These are phyloP conservation scores for Ceratobasidium sp. DNA, from an alignment of 1,284 basidiomycete genomes.

Conservation along the genomic window DNA sequence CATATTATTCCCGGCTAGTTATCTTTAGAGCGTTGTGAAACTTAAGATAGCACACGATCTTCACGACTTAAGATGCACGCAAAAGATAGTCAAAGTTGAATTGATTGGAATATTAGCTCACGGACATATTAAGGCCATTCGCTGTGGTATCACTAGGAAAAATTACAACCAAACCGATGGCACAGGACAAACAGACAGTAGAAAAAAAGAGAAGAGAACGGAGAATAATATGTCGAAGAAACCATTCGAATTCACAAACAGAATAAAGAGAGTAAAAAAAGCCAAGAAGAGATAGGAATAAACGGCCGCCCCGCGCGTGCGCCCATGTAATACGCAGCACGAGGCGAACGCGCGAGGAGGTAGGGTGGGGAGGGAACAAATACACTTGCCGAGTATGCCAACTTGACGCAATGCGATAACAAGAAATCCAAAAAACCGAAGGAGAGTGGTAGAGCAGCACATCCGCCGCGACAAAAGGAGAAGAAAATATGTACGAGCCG, in stretches of 20 bases:
- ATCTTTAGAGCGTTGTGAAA: too few species aligned
- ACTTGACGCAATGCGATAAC: constrained; percentile 58
- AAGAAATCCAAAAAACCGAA: constrained; percentile 8
- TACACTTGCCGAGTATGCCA: constrained; percentile 55
- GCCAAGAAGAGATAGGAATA: constrained; percentile 14
- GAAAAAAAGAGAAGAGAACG: constrained; percentile 42
- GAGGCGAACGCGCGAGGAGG: background rate
- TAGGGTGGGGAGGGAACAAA: constrained; percentile 37
- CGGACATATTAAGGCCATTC: constrained; percentile 24
- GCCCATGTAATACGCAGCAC: constrained; percentile 7
- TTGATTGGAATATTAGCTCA: constrained; percentile 45
- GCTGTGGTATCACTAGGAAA: constrained; percentile 45
- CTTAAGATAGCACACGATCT: too few species aligned
- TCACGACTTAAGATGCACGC: background rate
- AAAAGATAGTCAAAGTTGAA: constrained; percentile 39
- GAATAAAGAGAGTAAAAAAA: constrained; percentile 38
- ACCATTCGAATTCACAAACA: constrained; percentile 41
- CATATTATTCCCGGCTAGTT: constrained; percentile 19
- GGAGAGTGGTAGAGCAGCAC: constrained; percentile 24
- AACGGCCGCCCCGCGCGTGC: constrained; percentile 2
- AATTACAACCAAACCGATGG: constrained; percentile 44
- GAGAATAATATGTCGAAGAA: constrained; percentile 40
- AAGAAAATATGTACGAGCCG: constrained; percentile 1
- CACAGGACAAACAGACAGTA: constrained; percentile 45
- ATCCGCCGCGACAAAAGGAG: background rate